These are phyloP conservation scores for Colletotrichum eleusines DNA, from an alignment of 2,329 filamentous ascomycete species.

Conservation along the genomic window DNA sequence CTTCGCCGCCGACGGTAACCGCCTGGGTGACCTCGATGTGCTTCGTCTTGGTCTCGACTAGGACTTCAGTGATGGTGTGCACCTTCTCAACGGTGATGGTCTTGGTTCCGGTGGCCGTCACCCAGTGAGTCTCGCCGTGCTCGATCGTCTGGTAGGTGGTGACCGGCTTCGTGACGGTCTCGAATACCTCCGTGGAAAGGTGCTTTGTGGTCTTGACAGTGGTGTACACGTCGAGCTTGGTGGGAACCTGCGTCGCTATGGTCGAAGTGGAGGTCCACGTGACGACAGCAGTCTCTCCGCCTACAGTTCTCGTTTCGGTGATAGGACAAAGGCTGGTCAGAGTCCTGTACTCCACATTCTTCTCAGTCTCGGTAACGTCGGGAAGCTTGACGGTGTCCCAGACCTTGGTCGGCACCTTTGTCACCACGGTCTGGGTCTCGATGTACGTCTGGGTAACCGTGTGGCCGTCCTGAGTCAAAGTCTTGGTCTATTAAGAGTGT, in stretches of 20 bases:
- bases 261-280: slow-evolving; percentile 56
- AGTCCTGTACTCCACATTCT: slow-evolving; percentile 56
- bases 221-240: slow-evolving; percentile 51
- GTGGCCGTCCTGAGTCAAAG: slow-evolving; percentile 41
- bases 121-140: slow-evolving; percentile 49
- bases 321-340: slow-evolving; percentile 59
- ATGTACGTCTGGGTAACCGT: slow-evolving; percentile 46
- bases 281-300: slow-evolving; percentile 55
- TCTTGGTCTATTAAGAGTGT: slow-evolving; percentile 16
- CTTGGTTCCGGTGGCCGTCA: slow-evolving; percentile 58
- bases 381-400: slow-evolving; percentile 52
- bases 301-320: slow-evolving; percentile 45
- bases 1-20: slow-evolving; percentile 47
- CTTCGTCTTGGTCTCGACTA: slow-evolving; percentile 56
- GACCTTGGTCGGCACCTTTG: slow-evolving; percentile 49
- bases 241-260: slow-evolving; percentile 48
- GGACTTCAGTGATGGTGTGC: slow-evolving; percentile 52
- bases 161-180: slow-evolving; percentile 54
- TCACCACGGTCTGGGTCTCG: slow-evolving; percentile 47
- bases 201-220: slow-evolving; percentile 51
- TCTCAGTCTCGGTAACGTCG: slow-evolving; percentile 53
- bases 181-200: slow-evolving; percentile 53
- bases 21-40: slow-evolving; percentile 56
- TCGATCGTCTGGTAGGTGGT: slow-evolving; percentile 59
- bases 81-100: slow-evolving; percentile 53